These are phyloP conservation scores for Komagataella phaffii DNA, from an alignment of 805 yeast genomes.

Conservation along the genomic window DNA sequence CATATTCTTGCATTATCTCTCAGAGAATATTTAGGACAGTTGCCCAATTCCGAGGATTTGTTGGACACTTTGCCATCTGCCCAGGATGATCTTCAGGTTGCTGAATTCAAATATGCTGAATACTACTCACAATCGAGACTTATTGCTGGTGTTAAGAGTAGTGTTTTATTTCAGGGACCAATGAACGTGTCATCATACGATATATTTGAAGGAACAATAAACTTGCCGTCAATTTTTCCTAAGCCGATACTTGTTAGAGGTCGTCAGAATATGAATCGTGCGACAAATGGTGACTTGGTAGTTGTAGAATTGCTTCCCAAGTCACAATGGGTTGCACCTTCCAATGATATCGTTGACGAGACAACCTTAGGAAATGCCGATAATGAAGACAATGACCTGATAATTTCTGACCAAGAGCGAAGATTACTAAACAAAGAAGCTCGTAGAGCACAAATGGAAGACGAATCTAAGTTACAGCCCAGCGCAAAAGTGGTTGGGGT, in stretches of 20 bases:
- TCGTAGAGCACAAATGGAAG: conserved; percentile 35
- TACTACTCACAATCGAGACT: conserved; percentile 71
- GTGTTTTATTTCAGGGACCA: conserved; percentile 77
- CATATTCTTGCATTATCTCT: conserved; percentile 43
- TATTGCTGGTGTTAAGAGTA: conserved; percentile 83
- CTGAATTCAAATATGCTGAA: conserved; percentile 56
- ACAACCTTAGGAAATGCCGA: conserved; percentile 49
- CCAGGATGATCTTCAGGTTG: conserved; percentile 21
- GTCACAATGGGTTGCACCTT: conserved; percentile 78
- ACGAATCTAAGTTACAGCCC: conserved; percentile 48
- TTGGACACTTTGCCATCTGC: conserved; percentile 61
- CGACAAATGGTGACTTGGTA: conserved; percentile 85
- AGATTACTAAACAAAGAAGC: conserved; percentile 69
- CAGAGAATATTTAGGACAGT: conserved; percentile 52
- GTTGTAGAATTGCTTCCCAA: conserved; percentile 83
- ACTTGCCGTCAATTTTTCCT: conserved; percentile 48
- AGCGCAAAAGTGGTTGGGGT: conserved; percentile 89
- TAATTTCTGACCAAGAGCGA: conserved; percentile 60
- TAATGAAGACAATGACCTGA: conserved; percentile 26
- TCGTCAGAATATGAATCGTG: conserved; percentile 73
- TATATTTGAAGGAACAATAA: conserved; percentile 75
- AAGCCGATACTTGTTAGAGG: conserved; percentile 79
- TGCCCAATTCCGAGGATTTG: conserved; percentile 63
- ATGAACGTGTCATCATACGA: conserved; percentile 76
- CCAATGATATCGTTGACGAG: conserved; percentile 69